Evolutionary conservation across 768 basidiomycete genomes (phyloP), one percentile per base, ranked within the genome.

Genomic region (Phanerochaete sordida): DNA sequence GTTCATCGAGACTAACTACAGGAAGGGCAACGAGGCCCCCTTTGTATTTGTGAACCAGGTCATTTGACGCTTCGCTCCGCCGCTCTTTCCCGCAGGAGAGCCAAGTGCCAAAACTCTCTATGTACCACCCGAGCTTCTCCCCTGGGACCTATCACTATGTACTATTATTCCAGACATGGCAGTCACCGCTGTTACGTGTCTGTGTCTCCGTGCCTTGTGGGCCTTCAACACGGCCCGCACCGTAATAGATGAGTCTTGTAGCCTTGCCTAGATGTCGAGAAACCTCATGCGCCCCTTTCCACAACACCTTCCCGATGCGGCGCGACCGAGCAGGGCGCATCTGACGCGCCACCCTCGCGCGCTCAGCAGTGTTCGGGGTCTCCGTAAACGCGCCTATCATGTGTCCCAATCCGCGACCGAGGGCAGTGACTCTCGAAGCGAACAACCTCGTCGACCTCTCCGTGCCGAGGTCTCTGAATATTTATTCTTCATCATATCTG

Each of bases 21-120:
- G 23, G n/a, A 33, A 54, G 53, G 35, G 35, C 1, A 37, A 54
- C 23, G 35, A 19, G 37, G 23, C 53, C 1, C 31, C 53, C 11
- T 54, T 54, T 23, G 35, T 54, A 24, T 54, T 54, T n/a, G 53
- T 54, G 21, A 54, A 54, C 30, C 51, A 52, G 33, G 35, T 54
- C 5, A 33, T 43, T 4, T 54, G 39, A 43, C 39, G 19, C 4
- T 19, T 43, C 39, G 39, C 19, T 19, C 39, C 8, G 19, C 7
- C 19, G 39, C 39, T 43, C 39, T 43, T 16, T 6, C 39, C 33
- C 13, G 33, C 8, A 43, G 39, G 39, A 16, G 39, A 16, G 39
- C 39, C 11, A 43, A 43, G 19, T 19, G 19, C 39, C 4, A 16
- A 43, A 43, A 43, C 39, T 6, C 21, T 9, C 33, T n/a, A 39